A percentile compares a stretch with the other conserved stretches of the same genome.
Conservation (phyloP, 441 rosid genomes). For the Bruguiera hainesii region DNA sequence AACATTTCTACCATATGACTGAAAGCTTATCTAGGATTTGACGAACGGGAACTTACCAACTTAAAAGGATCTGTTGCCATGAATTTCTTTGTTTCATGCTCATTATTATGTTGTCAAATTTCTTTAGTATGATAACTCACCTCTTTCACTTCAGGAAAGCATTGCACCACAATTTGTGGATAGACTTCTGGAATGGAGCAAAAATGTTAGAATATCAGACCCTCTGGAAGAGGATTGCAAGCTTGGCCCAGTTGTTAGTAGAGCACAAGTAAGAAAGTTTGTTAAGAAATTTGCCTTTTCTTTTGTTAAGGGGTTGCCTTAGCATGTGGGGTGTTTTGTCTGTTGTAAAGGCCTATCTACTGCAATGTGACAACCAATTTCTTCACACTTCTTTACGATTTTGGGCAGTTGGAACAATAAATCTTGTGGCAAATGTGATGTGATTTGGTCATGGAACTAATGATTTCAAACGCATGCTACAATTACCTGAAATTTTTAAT, state of each 20-base stretch:
- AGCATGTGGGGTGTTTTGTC: neutral
- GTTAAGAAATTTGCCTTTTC: slow-evolving; percentile 4
- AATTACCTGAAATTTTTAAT: slow-evolving; percentile 1
- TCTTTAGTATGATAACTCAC: slow-evolving; percentile 7
- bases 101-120: neutral
- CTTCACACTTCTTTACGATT: neutral
- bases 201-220: slow-evolving; percentile 84
- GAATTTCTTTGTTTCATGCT: neutral
- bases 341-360: neutral
- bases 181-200: slow-evolving; percentile 76
- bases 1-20: no score
- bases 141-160: slow-evolving; percentile 48
- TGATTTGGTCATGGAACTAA: slow-evolving; percentile 8
- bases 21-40: neutral
- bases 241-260: slow-evolving; percentile 90
- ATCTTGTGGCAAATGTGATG: neutral
- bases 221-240: slow-evolving; percentile 94
- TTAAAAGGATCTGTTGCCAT: neutral
- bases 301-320: neutral
- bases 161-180: slow-evolving; percentile 72
- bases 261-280: slow-evolving; percentile 56
- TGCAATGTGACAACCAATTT: no score
- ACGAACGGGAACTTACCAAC: neutral
- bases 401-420: neutral
- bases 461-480: slow-evolving; percentile 2